phyloP scores from a whole-genome alignment of 176 grass and related monocot species.

The Hordeum marinum region DNA sequence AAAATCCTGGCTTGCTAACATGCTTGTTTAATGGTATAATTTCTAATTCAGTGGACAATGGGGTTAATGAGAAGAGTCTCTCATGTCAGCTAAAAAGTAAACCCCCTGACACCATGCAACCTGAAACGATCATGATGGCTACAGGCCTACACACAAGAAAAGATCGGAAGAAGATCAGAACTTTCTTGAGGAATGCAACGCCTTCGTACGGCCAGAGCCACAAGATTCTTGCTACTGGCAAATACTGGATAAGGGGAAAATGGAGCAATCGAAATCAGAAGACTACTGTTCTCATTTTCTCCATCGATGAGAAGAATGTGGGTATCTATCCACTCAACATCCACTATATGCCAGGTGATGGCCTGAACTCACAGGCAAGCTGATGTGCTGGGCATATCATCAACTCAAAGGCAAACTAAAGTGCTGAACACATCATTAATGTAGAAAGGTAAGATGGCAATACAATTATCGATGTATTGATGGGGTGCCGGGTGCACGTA shows the following conservation, averaged over 20 bases:
- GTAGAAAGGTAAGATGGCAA: no score
- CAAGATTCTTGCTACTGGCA: not conserved
- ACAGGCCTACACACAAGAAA: not conserved
- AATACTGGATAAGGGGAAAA: not conserved
- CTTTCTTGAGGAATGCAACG: not conserved
- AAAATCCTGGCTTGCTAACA: not conserved
- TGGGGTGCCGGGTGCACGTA: no score
- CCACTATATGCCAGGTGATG: constrained; percentile 13
- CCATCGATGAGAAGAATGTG: constrained; percentile 12
- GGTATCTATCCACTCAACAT: constrained; percentile 28
- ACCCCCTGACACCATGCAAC: not conserved
- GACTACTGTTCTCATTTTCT: not conserved
- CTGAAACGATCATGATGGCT: not conserved
- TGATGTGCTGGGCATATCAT: constrained; percentile 22
- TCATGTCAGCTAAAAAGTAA: not conserved
- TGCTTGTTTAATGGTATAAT: not conserved
- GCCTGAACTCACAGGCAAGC: not conserved
- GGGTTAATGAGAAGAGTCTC: not conserved
- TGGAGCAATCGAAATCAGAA: not conserved
- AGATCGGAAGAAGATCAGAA: not conserved
- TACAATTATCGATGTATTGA: no score
- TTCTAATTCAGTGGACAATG: not conserved
- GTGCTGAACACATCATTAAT: constrained; percentile 22
- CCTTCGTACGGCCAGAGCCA: not conserved
- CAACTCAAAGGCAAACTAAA: not conserved